Evolutionary conservation across 371 early-diverging fungal species (phyloP), one percentile per base, ranked within the genome.

Genomic region (Gilbertella persicaria): DNA sequence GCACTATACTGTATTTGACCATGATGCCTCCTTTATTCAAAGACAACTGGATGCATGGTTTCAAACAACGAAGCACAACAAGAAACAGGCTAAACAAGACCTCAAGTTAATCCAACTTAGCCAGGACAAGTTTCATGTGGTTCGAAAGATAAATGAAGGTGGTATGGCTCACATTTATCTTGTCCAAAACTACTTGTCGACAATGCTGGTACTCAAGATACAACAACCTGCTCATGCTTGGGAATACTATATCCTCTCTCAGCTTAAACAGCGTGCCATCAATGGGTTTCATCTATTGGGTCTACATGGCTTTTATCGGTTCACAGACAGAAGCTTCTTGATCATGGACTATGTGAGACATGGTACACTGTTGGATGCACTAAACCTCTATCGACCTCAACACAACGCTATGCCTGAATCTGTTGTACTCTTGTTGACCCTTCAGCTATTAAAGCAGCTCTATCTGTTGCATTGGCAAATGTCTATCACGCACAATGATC

Each of bases 211-310:
- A 2, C 37, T 73, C 29, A 79, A 79, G 42, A 44, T 71, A 21
- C 64, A 73, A 45, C 48, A 58, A 14, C 72, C 74, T 5, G 45
- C 74, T 5, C 61, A 64, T 46, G 52, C 72, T 35, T 75, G 72
- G 74, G 79, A 79, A 24, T 75, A 60, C 53, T 79, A 73, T 29
- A 67, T 75, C 10, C 39, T 72, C n/a, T 48, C 50, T 43, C 66
- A 71, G 39, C 26, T 69, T 8, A 44, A 50, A 5, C 14, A 43
- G 29, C 49, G 64, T 6, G 2, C 4, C 4, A 13, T 23, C 24
- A 9, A 20, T 24, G 28, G 24, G 5, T 28, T 51, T 10, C 14
- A 19, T 16, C 38, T 55, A 26, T 38, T 60, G 4, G 46, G 29
- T 4, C 23, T 53, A 3, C 17, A 45, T 17, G 23, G 20, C 2